Conservation (phyloP, 2,329 filamentous ascomycete species). For the Nemania sp. region DNA sequence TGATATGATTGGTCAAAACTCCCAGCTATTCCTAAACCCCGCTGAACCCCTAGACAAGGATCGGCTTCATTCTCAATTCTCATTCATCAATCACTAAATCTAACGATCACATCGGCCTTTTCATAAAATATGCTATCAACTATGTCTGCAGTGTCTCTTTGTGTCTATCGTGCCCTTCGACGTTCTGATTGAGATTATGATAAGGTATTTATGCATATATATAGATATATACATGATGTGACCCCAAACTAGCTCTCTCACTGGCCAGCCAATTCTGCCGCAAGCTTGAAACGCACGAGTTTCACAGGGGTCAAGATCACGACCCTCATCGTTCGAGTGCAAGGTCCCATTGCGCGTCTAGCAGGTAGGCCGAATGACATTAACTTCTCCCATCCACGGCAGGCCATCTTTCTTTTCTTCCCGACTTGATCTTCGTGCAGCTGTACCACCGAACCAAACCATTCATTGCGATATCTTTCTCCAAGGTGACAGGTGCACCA, state of each 20-base stretch:
- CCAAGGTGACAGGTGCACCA: constrained; percentile 40
- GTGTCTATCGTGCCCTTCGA: not conserved
- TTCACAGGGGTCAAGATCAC: constrained; percentile 45
- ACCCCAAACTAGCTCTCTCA: constrained; percentile 41
- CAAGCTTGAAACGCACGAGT: constrained; percentile 61
- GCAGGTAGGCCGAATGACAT: constrained; percentile 12
- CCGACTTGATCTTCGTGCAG: constrained; percentile 32
- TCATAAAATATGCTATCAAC: not conserved
- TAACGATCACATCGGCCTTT: not conserved
- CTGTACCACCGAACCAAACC: constrained; percentile 10
- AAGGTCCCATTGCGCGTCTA: constrained; percentile 14
- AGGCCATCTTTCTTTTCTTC: constrained; percentile 26
- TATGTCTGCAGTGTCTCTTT: not conserved
- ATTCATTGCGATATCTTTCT: constrained; percentile 25
- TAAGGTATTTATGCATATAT: constrained; percentile 5
- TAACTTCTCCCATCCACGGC: constrained; percentile 3
- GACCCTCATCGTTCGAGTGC: constrained; percentile 35
- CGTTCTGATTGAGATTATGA: not conserved
- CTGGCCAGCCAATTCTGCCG: constrained; percentile 55
- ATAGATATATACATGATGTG: constrained; percentile 17
- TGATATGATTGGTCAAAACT: not conserved
- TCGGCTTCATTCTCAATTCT: not conserved
- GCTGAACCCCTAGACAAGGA: not conserved
- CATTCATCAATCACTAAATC: not conserved
- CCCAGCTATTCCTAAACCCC: not conserved